Evolutionary conservation across 2,329 filamentous ascomycete species (phyloP), one percentile per base, ranked within the genome.

Genomic region (Penicillium sumatraense): DNA sequence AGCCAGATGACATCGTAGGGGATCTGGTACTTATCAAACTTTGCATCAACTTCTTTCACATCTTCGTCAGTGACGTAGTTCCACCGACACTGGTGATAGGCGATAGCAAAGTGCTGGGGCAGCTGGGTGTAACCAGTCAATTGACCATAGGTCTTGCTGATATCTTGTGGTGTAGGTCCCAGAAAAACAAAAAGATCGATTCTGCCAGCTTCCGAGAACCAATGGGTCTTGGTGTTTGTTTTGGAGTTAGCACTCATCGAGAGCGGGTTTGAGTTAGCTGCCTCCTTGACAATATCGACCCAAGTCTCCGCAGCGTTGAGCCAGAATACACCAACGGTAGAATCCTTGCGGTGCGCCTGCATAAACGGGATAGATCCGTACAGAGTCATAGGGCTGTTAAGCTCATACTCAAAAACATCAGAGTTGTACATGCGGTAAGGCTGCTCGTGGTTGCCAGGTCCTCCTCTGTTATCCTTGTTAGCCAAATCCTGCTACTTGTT

Each of bases 1-100:
- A 99, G 86, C 95, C 95, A 99, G 68, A 99, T 99, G 61, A 98
- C 90, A 75, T 99, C 95, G 78, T 98, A 99, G 0, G 95, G 95
- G 51, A 99, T 97, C 71, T 91, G 88, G 76, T 88, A 86, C 78
- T 95, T 96, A 79, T 98, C 93, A 79, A 99, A 96, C 73, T 96
- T 96, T 62, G 90, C 87, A 72, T 98, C 93, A 38, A 99, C 93
- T 68, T 98, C 93, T 74, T 90, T 96, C 55, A 99, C 93, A 75
- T 99, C 95, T 61, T 97, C 92, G 67, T 97, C 93, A 1, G 91
- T 96, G 53, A 97, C 88, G 72, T 99, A 99, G 78, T 99, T 99
- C 95, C 95, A 99, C 66, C 95, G 89, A 74, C 95, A 98, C 74
- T 99, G 95, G 70, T 99, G 95, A 75, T 98, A 97, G 11, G 86